Evolutionary conservation across 108 stramenopile species (phyloP), one percentile per base, ranked within the genome.

Genomic region (Seminavis robusta): DNA sequence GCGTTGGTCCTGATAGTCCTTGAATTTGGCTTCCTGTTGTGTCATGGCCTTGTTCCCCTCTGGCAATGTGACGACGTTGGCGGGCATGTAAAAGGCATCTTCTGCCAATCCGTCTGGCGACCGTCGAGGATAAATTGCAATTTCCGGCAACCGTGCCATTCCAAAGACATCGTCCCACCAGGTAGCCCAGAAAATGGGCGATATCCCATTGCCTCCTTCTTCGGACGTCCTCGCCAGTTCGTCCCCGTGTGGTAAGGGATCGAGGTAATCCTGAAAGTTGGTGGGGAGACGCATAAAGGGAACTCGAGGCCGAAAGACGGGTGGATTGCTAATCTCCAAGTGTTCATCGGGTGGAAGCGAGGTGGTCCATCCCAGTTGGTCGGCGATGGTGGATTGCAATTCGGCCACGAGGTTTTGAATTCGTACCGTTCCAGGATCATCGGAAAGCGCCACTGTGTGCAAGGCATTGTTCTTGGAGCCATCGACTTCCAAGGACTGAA

Each of bases 141-240:
- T 53, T 30, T 87, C 81, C 31, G 65, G 67, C 67, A 92, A 57
- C 34, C 90, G 59, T 5, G 77, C 71, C 23, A 63, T 59, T 21
- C 52, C 65, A 49, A 80, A 65, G 36, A 71, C 67, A 41, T 92
- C 90, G 30, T 88, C 79, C 86, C 81, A 80, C 66, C 80, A 83
- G 42, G 84, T 67, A 42, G 68, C 71, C 86, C 86, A 92, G 69
- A 92, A 81, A 17, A 87, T 58, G 20, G 90, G 90, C 11, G 80
- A 82, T n/a, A 92, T 92, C 0, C 90, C 90, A 58, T 92, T 87
- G 11, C 80, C 80, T 25, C 85, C 80, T 44, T 82, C 66, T 15
- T 78, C 73, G 17, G 69, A 45, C 21, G 34, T 57, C 32, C 47
- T 64, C 6, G 41, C 40, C 30, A 52, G 64, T 37, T 59, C 59